phyloP scores from a whole-genome alignment of 495 filamentous ascomycete species.

The Cercophora samala region DNA sequence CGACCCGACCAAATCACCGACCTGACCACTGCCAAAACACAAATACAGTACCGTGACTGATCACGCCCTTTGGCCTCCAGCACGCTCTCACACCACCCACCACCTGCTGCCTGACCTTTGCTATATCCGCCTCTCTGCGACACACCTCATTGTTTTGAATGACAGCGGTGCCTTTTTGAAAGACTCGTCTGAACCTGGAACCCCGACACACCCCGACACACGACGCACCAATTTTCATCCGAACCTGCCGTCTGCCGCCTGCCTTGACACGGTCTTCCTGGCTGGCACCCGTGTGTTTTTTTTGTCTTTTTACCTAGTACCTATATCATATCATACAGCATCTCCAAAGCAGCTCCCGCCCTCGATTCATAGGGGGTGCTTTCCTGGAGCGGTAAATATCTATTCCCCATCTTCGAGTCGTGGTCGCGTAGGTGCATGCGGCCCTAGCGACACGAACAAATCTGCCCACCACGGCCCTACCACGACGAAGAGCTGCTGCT shows the following conservation, averaged over 20 bases:
- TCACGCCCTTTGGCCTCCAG: not conserved
- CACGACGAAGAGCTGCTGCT: constrained; percentile 12
- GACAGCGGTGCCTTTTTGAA: not conserved
- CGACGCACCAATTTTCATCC: not conserved
- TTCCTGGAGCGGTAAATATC: not conserved
- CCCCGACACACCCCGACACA: no score
- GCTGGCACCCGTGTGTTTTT: not conserved
- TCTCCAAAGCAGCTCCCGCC: no score
- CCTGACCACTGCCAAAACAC: not conserved
- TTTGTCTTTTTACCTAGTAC: no score
- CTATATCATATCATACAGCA: not conserved
- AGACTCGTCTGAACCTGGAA: not conserved
- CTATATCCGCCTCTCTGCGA: not conserved
- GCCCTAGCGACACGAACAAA: constrained; percentile 29
- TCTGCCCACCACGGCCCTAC: constrained; percentile 27
- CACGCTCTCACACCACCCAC: not conserved
- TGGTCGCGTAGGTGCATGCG: constrained; percentile 27
- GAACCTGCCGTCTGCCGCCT: no score
- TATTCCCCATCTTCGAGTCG: not conserved
- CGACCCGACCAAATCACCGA: not conserved
- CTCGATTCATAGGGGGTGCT: not conserved
- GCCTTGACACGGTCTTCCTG: not conserved
- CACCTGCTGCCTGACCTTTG: no score
- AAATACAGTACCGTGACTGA: not conserved
- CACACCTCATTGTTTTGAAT: not conserved